These are phyloP conservation scores for Rosa multiflora DNA, from an alignment of 306 rosid species.

Conservation along the genomic window DNA sequence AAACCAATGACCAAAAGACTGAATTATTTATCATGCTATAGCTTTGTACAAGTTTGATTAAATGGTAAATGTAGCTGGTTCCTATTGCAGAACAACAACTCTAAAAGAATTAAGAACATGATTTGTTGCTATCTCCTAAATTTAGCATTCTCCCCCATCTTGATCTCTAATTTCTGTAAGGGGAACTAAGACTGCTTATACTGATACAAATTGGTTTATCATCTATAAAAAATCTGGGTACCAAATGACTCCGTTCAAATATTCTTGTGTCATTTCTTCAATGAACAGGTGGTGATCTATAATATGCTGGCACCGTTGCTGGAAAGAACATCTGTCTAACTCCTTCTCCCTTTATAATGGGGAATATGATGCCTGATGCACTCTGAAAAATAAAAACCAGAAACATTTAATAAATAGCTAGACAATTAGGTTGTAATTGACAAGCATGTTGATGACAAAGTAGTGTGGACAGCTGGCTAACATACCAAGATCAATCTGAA, in stretches of 20 bases:
- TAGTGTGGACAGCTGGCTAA: no score
- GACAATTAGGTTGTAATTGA: neutral
- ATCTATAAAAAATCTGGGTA: neutral
- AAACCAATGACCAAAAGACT: neutral
- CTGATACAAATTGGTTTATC: conserved; percentile 7
- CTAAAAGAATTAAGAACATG: conserved; percentile 10
- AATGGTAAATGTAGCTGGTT: neutral
- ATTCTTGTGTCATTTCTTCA: conserved; percentile 6
- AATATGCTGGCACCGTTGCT: conserved; percentile 66
- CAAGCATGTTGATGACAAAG: no score
- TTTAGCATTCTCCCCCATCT: neutral
- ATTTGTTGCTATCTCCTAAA: conserved; percentile 1
- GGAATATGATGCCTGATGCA: conserved; percentile 74
- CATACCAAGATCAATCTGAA: no score
- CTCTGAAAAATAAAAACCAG: conserved; percentile 41
- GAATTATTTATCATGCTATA: no score
- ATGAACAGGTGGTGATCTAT: conserved; percentile 58
- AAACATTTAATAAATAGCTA: neutral
- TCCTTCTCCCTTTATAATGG: conserved; percentile 84
- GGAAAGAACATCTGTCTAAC: conserved; percentile 85
- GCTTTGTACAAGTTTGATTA: no score
- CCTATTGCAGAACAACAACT: conserved; percentile 9
- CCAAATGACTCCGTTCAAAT: neutral
- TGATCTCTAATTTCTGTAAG: neutral
- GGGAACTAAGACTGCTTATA: neutral